A percentile compares a stretch with the other conserved stretches of the same genome.
Conservation (phyloP, 2,329 filamentous ascomycete genomes). For the Ustulina deusta region DNA sequence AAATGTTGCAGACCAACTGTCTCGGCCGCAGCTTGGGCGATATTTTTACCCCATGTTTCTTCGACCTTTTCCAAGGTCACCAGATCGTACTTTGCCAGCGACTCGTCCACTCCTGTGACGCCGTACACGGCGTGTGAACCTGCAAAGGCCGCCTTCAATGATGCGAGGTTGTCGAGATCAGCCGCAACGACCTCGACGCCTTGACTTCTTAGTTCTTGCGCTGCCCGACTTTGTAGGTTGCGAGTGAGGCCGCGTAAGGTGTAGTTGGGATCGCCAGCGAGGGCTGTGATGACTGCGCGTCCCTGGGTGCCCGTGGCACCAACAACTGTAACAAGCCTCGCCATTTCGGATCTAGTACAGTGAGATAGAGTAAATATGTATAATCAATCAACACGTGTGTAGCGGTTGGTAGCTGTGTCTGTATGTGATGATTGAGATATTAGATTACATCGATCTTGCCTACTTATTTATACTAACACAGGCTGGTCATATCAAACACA, state of each 20-base stretch:
- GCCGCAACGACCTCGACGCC: conserved; percentile 30
- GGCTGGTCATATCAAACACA: neutral
- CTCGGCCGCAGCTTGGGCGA: conserved; percentile 31
- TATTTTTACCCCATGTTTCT: conserved; percentile 30
- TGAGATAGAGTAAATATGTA: neutral
- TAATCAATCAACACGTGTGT: neutral
- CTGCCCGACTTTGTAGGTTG: conserved; percentile 13
- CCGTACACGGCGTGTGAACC: conserved; percentile 36
- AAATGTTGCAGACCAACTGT: conserved; percentile 30
- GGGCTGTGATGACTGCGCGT: conserved; percentile 27
- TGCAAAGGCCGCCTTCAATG: conserved; percentile 30
- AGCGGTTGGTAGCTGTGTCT: neutral
- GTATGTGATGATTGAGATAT: neutral
- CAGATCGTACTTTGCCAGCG: conserved; percentile 15
- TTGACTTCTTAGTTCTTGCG: conserved; percentile 16
- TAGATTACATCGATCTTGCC: neutral
- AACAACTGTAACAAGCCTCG: conserved; percentile 35
- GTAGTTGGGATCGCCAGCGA: conserved; percentile 28
- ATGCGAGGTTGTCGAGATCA: conserved; percentile 7
- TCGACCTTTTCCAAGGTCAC: conserved; percentile 13
- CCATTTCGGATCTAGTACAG: neutral
- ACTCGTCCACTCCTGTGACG: conserved; percentile 24
- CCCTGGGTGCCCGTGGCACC: conserved; percentile 35
- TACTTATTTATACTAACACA: conserved; percentile 7
- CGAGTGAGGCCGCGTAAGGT: conserved; percentile 31